Conservation (phyloP, 2,329 filamentous ascomycete genomes). For the Arthrocladium fulminans region DNA sequence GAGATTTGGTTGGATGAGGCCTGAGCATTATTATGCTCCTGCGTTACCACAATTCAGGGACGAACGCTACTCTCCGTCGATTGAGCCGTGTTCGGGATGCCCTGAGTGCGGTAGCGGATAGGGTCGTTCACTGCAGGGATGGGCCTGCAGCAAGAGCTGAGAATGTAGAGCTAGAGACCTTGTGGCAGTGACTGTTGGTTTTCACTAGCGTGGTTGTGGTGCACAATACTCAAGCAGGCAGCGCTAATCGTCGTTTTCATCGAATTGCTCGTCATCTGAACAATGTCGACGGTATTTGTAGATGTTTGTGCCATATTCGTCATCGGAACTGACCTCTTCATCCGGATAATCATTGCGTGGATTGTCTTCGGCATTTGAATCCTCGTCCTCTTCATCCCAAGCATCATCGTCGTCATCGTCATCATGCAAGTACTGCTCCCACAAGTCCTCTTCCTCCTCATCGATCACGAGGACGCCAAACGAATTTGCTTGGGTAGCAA, state of each 20-base stretch:
- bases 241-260: slow-evolving; percentile 26
- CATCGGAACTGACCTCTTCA: slow-evolving; percentile 40
- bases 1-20: slow-evolving; percentile 37
- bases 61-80: neutral
- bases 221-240: neutral
- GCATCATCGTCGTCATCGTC: slow-evolving; percentile 45
- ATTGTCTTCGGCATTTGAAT: slow-evolving; percentile 50
- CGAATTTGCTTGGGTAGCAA: neutral
- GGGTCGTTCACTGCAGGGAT: neutral
- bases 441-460: slow-evolving; percentile 46
- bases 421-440: slow-evolving; percentile 48
- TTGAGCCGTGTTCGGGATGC: neutral
- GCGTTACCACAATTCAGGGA: neutral
- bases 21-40: slow-evolving; percentile 1
- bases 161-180: too few species aligned
- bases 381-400: slow-evolving; percentile 53
- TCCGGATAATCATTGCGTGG: slow-evolving; percentile 45
- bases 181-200: neutral
- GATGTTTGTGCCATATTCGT: slow-evolving; percentile 36
- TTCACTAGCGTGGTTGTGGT: neutral
- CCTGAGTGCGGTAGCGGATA: neutral
- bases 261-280: slow-evolving; percentile 40
- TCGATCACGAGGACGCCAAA: slow-evolving; percentile 42
- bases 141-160: neutral
- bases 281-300: slow-evolving; percentile 31